A percentile compares a stretch with the other conserved stretches of the same genome.
Conservation (phyloP, 805 yeast species). For the Wilhelminamyces savonicus region DNA sequence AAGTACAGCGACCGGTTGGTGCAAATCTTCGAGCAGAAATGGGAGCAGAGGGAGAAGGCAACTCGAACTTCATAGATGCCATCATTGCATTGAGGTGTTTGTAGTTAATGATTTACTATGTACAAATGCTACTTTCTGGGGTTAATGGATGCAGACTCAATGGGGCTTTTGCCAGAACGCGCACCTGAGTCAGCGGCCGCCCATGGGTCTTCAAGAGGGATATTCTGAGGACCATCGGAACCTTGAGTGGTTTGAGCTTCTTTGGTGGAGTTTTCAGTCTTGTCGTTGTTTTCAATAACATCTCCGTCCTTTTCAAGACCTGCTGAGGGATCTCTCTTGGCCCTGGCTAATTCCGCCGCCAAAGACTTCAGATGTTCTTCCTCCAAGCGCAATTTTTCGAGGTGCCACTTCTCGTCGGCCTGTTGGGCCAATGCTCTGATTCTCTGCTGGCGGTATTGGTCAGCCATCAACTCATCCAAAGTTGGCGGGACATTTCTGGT, state of each 20-base stretch:
- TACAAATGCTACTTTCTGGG: slow-evolving; percentile 20
- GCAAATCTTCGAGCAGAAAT: slow-evolving; percentile 20
- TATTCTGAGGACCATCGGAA: too few species aligned
- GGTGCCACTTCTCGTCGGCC: slow-evolving; percentile 37
- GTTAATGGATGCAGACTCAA: slow-evolving; percentile 30
- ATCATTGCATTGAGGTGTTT: too few species aligned
- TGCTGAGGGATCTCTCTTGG: slow-evolving; percentile 10
- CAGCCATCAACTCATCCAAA: slow-evolving; percentile 53
- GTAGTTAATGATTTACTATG: too few species aligned
- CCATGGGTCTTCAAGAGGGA: slow-evolving; percentile 32
- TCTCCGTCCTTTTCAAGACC: neutral
- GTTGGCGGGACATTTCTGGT: slow-evolving; percentile 58
- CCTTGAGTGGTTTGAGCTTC: neutral
- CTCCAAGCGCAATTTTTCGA: slow-evolving; percentile 30
- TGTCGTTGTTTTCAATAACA: neutral
- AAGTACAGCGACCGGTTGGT: slow-evolving; percentile 33
- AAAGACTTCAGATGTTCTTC: slow-evolving; percentile 24
- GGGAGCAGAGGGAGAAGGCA: slow-evolving; percentile 3
- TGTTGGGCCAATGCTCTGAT: slow-evolving; percentile 46
- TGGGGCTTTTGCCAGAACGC: slow-evolving; percentile 16
- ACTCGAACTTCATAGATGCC: slow-evolving; percentile 2
- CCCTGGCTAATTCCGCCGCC: slow-evolving; percentile 23
- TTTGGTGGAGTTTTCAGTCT: neutral
- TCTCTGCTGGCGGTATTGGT: slow-evolving; percentile 47
- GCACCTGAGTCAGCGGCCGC: slow-evolving; percentile 19